Evolutionary conservation across 768 basidiomycete genomes (phyloP), one percentile per base, ranked within the genome.

Genomic region (Tephrocybe sp.): DNA sequence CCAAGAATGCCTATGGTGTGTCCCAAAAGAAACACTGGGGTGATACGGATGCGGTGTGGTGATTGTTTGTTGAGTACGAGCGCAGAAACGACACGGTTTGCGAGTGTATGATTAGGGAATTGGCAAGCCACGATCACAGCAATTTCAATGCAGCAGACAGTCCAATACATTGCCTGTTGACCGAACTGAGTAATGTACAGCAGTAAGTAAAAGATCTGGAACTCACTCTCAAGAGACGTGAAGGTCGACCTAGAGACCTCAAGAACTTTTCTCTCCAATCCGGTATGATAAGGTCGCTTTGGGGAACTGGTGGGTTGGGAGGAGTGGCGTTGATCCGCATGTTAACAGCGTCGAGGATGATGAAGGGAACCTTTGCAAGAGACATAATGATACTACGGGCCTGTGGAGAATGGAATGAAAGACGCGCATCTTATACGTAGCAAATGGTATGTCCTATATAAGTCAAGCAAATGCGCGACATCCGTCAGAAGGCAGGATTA

Each of bases 311-410:
- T n/a, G 57, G 59, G 30, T 71, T 72, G 2, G 63, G 74, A 2
- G 72, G 69, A 25, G 63, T 71, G 33, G 64, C 65, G n/a, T 64
- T 64, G 33, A 70, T 52, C 34, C 61, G 64, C 67, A 75, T 73
- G 45, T 64, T 65, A 34, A 71, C 29, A 10, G 67, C 69, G 16
- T 70, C 62, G 6, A 60, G 36, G 21, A 73, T 49, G 23, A 68
- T 59, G 52, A 75, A 55, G 2, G 71, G 71, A 9, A 74, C 52
- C 33, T 69, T 72, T 38, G 64, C 31, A 48, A 70, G 57, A 27
- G 61, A 53, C 59, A 63, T 59, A 12, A n/a, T 21, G 19, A n/a
- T n/a, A n/a, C n/a, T n/a, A n/a, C n/a, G n/a, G n/a, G n/a, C n/a
- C n/a, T n/a, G n/a, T n/a, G n/a, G n/a, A n/a, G n/a, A n/a, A n/a